A percentile compares a stretch with the other conserved stretches of the same genome.
These are phyloP conservation scores for Fusarium floridanum DNA, from an alignment of 2,329 filamentous ascomycete genomes.

Conservation along the genomic window DNA sequence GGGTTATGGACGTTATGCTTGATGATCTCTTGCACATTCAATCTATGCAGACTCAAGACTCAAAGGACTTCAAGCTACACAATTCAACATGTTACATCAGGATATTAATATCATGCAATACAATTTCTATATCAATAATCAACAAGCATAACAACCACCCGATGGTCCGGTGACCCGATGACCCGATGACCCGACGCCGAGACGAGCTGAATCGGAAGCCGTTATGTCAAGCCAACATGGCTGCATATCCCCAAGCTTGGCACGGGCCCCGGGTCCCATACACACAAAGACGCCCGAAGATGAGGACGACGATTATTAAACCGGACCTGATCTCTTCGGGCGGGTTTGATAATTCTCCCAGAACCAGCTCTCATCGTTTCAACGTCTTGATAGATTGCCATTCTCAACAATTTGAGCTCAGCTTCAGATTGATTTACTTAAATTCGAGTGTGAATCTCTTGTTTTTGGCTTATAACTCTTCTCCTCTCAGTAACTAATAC, in stretches of 20 bases:
- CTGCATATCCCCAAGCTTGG: background rate
- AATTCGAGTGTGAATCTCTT: background rate
- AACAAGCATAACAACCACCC: background rate
- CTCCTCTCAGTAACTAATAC: background rate
- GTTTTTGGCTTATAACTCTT: background rate
- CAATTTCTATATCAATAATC: background rate
- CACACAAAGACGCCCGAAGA: background rate
- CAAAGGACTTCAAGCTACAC: background rate
- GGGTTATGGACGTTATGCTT: background rate
- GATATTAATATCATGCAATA: background rate
- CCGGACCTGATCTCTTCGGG: background rate
- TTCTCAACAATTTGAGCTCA: conserved; percentile 28
- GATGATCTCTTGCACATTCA: background rate
- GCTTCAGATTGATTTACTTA: background rate
- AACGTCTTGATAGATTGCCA: background rate
- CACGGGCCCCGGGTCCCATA: conserved; percentile 15
- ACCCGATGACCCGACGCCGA: background rate
- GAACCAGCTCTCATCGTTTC: background rate
- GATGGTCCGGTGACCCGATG: background rate
- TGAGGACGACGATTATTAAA: conserved; percentile 33
- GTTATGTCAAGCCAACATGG: conserved; percentile 36
- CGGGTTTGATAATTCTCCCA: conserved; percentile 32
- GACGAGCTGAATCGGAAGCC: background rate
- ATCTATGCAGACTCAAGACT: background rate
- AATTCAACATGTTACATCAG: background rate